Conservation (phyloP, 768 basidiomycete genomes). For the Phaeolepiota aurea region DNA sequence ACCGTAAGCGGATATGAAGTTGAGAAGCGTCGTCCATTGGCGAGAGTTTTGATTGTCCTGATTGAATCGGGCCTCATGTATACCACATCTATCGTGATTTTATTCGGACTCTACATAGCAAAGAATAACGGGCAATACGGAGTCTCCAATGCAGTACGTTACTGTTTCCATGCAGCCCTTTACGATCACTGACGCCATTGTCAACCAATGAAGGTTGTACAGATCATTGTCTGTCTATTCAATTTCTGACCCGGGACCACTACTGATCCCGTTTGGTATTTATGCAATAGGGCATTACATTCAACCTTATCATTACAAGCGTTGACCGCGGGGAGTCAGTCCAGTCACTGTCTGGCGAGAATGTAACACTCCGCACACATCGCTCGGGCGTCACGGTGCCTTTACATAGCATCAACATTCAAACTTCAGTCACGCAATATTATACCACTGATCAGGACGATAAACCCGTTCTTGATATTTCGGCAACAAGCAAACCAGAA, state of each 20-base stretch:
- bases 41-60: conserved; percentile 19
- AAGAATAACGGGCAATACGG: conserved; percentile 27
- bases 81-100: conserved; percentile 22
- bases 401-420: conserved; percentile 22
- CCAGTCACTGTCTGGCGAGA: conserved; percentile 2
- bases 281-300: conserved; percentile 23
- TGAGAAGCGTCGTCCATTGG: conserved; percentile 15
- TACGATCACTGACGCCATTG: background rate
- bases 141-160: conserved; percentile 27
- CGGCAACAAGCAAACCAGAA: background rate
- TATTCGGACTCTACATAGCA: conserved; percentile 25
- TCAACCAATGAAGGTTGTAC: conserved; percentile 21
- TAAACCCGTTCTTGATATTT: background rate
- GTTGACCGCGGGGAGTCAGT: conserved; percentile 15
- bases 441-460: background rate
- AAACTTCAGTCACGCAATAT: conserved; percentile 11
- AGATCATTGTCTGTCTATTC: conserved; percentile 26
- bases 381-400: conserved; percentile 7
- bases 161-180: background rate
- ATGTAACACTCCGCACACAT: conserved; percentile 1
- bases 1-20: conserved; percentile 14
- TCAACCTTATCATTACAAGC: conserved; percentile 22
- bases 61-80: conserved; percentile 33
- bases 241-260: background rate
- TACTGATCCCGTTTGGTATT: background rate